Conservation (phyloP, 2,329 filamentous ascomycete genomes). For the Exophiala mesophila region DNA sequence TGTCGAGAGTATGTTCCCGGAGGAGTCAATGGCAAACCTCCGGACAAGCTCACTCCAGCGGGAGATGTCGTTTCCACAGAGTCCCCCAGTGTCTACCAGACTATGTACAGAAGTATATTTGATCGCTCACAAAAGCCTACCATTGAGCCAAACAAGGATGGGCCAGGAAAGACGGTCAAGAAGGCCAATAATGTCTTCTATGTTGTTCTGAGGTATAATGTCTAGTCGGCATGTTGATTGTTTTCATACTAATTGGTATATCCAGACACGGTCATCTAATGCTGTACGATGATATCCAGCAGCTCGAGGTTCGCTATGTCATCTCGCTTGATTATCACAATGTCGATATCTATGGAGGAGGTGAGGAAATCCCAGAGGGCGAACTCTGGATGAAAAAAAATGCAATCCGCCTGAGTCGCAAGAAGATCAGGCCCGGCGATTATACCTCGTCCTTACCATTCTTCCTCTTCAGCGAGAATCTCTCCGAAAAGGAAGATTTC, state of each 20-base stretch:
- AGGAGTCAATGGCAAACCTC: constrained; percentile 86
- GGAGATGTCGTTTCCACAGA: constrained; percentile 72
- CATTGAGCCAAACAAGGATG: constrained; percentile 49
- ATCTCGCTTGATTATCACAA: constrained; percentile 86
- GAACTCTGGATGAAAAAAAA: constrained; percentile 96
- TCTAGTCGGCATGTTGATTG: neutral
- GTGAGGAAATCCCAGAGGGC: constrained; percentile 73
- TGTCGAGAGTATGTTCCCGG: constrained; percentile 88
- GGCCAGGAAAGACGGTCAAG: constrained; percentile 38
- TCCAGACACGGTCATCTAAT: constrained; percentile 85
- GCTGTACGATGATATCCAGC: constrained; percentile 93
- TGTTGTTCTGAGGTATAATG: constrained; percentile 71
- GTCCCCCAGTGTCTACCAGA: constrained; percentile 93
- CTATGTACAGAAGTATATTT: constrained; percentile 96
- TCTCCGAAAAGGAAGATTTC: constrained; percentile 96
- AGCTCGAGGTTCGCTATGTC: constrained; percentile 92
- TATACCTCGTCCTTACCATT: constrained; percentile 70
- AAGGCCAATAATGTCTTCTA: constrained; percentile 85
- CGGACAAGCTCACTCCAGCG: constrained; percentile 75
- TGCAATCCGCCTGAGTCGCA: constrained; percentile 74
- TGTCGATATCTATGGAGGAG: constrained; percentile 78
- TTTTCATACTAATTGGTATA: constrained; percentile 3
- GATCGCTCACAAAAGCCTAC: constrained; percentile 64
- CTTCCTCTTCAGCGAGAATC: constrained; percentile 90
- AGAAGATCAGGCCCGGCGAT: constrained; percentile 49